Conservation (phyloP, 2,329 filamentous ascomycete genomes). For the Elsinoe perseae region DNA sequence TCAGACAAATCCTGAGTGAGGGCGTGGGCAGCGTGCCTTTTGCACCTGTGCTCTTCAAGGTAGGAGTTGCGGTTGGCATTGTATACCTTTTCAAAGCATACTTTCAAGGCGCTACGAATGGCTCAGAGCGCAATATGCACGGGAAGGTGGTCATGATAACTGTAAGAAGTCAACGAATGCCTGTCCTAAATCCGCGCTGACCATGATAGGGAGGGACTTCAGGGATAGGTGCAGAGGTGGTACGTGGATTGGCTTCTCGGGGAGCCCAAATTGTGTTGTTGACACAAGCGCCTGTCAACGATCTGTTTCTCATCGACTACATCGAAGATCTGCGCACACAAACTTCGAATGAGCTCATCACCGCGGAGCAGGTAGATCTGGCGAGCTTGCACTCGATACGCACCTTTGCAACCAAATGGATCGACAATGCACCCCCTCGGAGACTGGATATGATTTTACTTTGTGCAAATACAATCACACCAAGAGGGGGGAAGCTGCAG, state of each 20-base stretch:
- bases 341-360: constrained; percentile 79
- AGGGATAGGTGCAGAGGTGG: constrained; percentile 75
- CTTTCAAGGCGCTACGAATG: constrained; percentile 66
- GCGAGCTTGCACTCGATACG: constrained; percentile 82
- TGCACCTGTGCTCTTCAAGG: constrained; percentile 37
- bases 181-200: constrained; percentile 20
- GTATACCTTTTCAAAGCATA: constrained; percentile 62
- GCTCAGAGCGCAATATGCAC: constrained; percentile 75
- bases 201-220: constrained; percentile 68
- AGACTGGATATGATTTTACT: constrained; percentile 86
- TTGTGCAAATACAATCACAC: constrained; percentile 71
- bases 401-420: constrained; percentile 92
- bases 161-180: constrained; percentile 38
- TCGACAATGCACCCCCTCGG: constrained; percentile 85
- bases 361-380: constrained; percentile 90
- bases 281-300: constrained; percentile 69
- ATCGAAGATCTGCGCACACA: constrained; percentile 75
- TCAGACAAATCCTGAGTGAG: constrained; percentile 46
- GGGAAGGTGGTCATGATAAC: constrained; percentile 91
- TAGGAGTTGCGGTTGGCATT: constrained; percentile 45
- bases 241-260: constrained; percentile 64
- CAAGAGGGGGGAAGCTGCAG: constrained; percentile 50
- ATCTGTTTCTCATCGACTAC: constrained; percentile 86
- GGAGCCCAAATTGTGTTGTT: constrained; percentile 89
- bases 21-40: constrained; percentile 45